Base-by-base conservation (phyloP, 164 flowering plant genomes). In the Akebia trifoliata region DNA sequence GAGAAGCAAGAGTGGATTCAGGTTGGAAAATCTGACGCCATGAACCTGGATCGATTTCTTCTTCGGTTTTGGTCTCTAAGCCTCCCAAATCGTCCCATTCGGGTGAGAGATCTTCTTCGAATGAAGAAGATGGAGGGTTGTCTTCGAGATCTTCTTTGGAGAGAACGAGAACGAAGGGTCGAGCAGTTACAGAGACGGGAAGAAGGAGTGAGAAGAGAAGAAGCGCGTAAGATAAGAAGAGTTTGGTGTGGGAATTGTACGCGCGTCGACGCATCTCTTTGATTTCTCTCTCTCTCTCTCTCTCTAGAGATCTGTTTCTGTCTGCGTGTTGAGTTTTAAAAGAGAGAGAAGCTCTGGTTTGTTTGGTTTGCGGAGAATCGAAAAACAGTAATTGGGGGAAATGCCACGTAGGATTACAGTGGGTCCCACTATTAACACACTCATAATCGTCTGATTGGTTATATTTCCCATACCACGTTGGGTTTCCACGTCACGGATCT, bases 21-120 rank as follows among this genome's bases (percentile, higher is more conserved):
- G 86, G 84, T 35, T 92, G 97, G 67, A 88, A 78, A 62, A 94
- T 66, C 14, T 80, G 90, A 46, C 86, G 81, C 99, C 99, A 90
- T 6, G 96, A 83, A 8, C 99, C 97, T 0, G 97, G 97, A 57
- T 94, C 96, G 54, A 94, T 83, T 50, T 84, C 82, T 46, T 76
- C 78, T 5, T 87, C 92, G 50, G 91, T 67, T 57, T 61, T 70
- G 30, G 69, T 35, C 6, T 77, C 82, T 52, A 86, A 68, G 56
- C 86, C 90, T 22, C 75, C 75, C 73, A 94, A 84, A 30, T 90
- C 88, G 59, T 90, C 93, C 80, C 91, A 83, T 24, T 83, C 86
- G 59, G 81, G 22, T 52, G 61, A 17, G 45, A 32, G 7, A 20
- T 43, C 47, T 17, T 71, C 58, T 46, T 63, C 82, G 62, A 28